phyloP scores from a whole-genome alignment of 2,329 filamentous ascomycete genomes.

The Aspergillus sp. region DNA sequence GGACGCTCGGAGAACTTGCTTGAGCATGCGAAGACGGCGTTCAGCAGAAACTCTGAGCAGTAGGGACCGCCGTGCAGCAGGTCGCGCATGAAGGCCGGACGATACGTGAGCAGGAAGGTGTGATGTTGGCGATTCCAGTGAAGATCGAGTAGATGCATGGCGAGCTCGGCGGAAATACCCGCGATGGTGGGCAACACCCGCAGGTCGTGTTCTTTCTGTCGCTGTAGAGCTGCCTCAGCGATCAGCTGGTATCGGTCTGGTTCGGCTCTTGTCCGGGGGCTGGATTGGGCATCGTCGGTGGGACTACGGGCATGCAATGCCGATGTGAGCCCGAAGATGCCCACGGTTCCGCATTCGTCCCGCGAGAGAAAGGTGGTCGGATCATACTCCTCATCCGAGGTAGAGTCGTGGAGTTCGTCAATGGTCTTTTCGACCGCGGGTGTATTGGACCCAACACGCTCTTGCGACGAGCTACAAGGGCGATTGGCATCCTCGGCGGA shows the following conservation, averaged over 20 bases:
- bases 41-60: conserved; percentile 52
- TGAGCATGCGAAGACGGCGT: conserved; percentile 49
- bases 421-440: background rate
- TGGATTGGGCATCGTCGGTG: background rate
- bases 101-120: conserved; percentile 49
- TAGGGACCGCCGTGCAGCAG: conserved; percentile 47
- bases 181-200: background rate
- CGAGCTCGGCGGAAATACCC: conserved; percentile 39
- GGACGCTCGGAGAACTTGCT: conserved; percentile 48
- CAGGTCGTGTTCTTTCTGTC: conserved; percentile 2
- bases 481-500: background rate
- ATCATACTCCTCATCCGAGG: conserved; percentile 5
- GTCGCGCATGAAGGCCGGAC: conserved; percentile 53
- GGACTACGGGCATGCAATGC: conserved; percentile 3
- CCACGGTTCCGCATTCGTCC: conserved; percentile 5
- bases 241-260: conserved; percentile 4
- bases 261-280: background rate
- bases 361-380: conserved; percentile 5
- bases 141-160: conserved; percentile 50
- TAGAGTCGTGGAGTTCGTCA: background rate
- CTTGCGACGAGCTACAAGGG: background rate
- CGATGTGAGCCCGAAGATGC: conserved; percentile 6
- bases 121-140: conserved; percentile 57
- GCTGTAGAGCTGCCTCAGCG: background rate
- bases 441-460: background rate